Percentiles rank a stretch among this genome's conserved stretches.
phyloP scores from a whole-genome alignment of 2,329 filamentous ascomycete genomes.

The Pseudocercospora eumusae region DNA sequence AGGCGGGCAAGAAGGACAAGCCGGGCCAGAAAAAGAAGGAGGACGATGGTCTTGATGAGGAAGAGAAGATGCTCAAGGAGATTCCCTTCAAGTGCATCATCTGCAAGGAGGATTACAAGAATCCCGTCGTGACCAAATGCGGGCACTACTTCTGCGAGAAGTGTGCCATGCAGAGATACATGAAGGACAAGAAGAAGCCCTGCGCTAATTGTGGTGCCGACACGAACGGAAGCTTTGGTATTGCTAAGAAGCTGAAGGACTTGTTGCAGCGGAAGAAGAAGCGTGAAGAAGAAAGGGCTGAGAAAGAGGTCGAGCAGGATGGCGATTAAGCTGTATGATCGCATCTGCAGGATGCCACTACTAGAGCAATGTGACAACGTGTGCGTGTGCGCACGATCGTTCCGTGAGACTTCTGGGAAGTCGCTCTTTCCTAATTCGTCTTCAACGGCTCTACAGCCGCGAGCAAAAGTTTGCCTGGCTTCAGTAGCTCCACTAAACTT shows the following conservation, averaged over 20 bases:
- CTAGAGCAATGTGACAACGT: not conserved
- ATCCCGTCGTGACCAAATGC: constrained; percentile 83
- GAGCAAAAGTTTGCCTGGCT: not conserved
- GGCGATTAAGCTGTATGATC: constrained; percentile 43
- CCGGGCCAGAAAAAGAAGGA: constrained; percentile 60
- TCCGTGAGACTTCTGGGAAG: not conserved
- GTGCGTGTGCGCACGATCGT: not conserved
- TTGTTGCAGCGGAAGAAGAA: constrained; percentile 73
- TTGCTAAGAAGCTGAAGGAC: constrained; percentile 78
- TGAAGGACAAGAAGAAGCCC: constrained; percentile 73
- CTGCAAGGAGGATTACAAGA: constrained; percentile 74
- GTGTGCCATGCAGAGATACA: constrained; percentile 83
- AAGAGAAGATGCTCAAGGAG: constrained; percentile 72
- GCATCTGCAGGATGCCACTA: not conserved
- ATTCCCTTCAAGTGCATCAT: constrained; percentile 91
- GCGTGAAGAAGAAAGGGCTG: constrained; percentile 59
- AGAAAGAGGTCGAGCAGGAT: constrained; percentile 56
- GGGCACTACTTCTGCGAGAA: constrained; percentile 94
- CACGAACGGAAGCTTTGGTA: constrained; percentile 87
- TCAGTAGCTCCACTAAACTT: not conserved
- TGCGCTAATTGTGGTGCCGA: constrained; percentile 84
- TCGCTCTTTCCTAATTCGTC: not conserved
- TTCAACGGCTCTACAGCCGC: not conserved
- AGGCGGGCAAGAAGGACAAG: constrained; percentile 67
- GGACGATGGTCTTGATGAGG: constrained; percentile 55